A percentile compares a stretch with the other conserved stretches of the same genome.
phyloP scores from a whole-genome alignment of 129 eudicot species.

The Logfia minima region DNA sequence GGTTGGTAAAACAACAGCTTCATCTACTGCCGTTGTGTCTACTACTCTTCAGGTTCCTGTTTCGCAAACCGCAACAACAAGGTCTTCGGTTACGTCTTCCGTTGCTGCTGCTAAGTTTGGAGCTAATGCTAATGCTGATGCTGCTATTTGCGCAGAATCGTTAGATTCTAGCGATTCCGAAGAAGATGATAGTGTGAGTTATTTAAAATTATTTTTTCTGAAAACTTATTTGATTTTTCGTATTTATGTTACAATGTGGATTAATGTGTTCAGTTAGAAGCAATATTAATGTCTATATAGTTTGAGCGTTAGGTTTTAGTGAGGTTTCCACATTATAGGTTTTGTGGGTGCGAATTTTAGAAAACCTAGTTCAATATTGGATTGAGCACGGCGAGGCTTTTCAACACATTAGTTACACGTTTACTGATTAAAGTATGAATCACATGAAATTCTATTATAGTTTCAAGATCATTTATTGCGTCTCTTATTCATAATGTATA shows the following conservation, averaged over 20 bases:
- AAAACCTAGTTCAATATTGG: not conserved
- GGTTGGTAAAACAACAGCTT: conserved; percentile 56
- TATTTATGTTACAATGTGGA: conserved; percentile 14
- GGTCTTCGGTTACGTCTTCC: conserved; percentile 40
- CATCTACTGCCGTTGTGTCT: conserved; percentile 47
- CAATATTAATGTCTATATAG: not conserved
- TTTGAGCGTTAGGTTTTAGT: not conserved
- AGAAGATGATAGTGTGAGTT: conserved; percentile 75
- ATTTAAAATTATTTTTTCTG: conserved; percentile 5
- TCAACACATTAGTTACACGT: not conserved
- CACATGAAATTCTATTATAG: not conserved
- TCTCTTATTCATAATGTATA: not conserved
- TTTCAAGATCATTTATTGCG: not conserved
- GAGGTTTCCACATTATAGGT: not conserved
- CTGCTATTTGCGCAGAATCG: conserved; percentile 39
- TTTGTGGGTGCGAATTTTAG: conserved; percentile 1
- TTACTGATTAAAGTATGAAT: not conserved
- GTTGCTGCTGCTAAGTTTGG: conserved; percentile 47
- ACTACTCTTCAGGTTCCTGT: conserved; percentile 34
- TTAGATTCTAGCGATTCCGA: conserved; percentile 80
- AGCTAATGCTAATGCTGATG: conserved; percentile 30
- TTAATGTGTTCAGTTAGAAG: not conserved
- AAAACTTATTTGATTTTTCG: not conserved
- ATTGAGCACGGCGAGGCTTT: not conserved
- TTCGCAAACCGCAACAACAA: conserved; percentile 37